Evolutionary conservation across 139 green algal genomes (phyloP).

Genomic region (Picochlorum sp.): DNA sequence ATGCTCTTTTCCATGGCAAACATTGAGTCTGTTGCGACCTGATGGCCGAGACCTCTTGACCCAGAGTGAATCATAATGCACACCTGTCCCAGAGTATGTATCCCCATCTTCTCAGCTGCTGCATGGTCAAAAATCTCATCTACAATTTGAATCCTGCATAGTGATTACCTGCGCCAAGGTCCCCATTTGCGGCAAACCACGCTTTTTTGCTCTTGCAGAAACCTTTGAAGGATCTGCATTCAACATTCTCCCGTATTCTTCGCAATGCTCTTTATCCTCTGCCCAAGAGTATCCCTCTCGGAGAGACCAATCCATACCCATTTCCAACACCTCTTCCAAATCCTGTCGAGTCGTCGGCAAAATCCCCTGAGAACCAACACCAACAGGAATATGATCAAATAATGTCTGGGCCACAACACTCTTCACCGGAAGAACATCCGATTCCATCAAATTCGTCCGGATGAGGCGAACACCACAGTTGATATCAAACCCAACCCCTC

Average conservation of each 20-base stretch:
- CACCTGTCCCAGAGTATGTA: slow-evolving; percentile 58
- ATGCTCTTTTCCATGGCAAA: slow-evolving; percentile 79
- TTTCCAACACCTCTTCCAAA: slow-evolving; percentile 72
- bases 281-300: slow-evolving; percentile 70
- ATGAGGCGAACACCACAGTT: slow-evolving; percentile 86
- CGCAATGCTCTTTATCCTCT: slow-evolving; percentile 88
- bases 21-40: slow-evolving; percentile 83
- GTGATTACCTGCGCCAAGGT: slow-evolving; percentile 89
- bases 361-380: slow-evolving; percentile 77
- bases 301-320: slow-evolving; percentile 83
- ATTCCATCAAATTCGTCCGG: slow-evolving; percentile 76
- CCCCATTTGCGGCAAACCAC: slow-evolving; percentile 84
- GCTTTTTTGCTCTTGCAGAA: slow-evolving; percentile 73
- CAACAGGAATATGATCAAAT: slow-evolving; percentile 91
- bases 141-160: slow-evolving; percentile 84
- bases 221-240: slow-evolving; percentile 73
- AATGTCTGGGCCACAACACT: slow-evolving; percentile 71
- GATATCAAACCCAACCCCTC: slow-evolving; percentile 78
- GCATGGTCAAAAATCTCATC: slow-evolving; percentile 80
- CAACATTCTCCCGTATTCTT: slow-evolving; percentile 86
- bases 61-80: slow-evolving; percentile 85
- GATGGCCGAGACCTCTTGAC: slow-evolving; percentile 73
- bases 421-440: slow-evolving; percentile 58
- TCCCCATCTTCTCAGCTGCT: slow-evolving; percentile 71
- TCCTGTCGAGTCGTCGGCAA: slow-evolving; percentile 69